Evolutionary conservation across 2,329 filamentous ascomycete genomes (phyloP).

Genomic region (Aureobasidium sp.): DNA sequence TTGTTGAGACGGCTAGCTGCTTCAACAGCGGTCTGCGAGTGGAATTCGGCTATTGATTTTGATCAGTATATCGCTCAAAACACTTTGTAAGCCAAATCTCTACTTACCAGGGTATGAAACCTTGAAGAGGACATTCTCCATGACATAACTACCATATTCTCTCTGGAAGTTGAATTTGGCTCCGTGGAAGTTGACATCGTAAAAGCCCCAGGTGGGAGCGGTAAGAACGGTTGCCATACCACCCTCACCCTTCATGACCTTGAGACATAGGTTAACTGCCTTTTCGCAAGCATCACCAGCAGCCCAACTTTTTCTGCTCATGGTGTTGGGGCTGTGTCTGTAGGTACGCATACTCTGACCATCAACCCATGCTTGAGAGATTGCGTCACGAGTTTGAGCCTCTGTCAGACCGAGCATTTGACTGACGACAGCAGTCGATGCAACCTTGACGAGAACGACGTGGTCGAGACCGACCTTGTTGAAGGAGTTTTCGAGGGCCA

Average conservation of each 20-base stretch:
- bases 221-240: slow-evolving; percentile 89
- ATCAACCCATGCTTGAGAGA: slow-evolving; percentile 96
- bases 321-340: slow-evolving; percentile 96
- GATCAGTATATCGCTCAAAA: not conserved
- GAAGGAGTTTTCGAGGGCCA: slow-evolving; percentile 95
- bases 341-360: slow-evolving; percentile 95
- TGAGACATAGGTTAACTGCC: slow-evolving; percentile 94
- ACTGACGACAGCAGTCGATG: slow-evolving; percentile 85
- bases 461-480: slow-evolving; percentile 98
- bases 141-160: slow-evolving; percentile 94
- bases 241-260: slow-evolving; percentile 91
- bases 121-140: slow-evolving; percentile 99
- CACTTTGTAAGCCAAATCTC: not conserved
- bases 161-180: slow-evolving; percentile 95
- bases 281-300: slow-evolving; percentile 96
- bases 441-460: slow-evolving; percentile 96
- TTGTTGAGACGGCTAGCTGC: slow-evolving; percentile 82
- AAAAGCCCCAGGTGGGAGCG: slow-evolving; percentile 94
- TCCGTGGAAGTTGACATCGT: slow-evolving; percentile 95
- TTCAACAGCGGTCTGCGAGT: slow-evolving; percentile 97
- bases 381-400: slow-evolving; percentile 86
- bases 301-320: slow-evolving; percentile 99
- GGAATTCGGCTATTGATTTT: slow-evolving; percentile 65
- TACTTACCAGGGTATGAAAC: slow-evolving; percentile 85
- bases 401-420: slow-evolving; percentile 89